These are phyloP conservation scores for Thraustochytrium sp. DNA, from an alignment of 352 stramenopile genomes.

Conservation along the genomic window DNA sequence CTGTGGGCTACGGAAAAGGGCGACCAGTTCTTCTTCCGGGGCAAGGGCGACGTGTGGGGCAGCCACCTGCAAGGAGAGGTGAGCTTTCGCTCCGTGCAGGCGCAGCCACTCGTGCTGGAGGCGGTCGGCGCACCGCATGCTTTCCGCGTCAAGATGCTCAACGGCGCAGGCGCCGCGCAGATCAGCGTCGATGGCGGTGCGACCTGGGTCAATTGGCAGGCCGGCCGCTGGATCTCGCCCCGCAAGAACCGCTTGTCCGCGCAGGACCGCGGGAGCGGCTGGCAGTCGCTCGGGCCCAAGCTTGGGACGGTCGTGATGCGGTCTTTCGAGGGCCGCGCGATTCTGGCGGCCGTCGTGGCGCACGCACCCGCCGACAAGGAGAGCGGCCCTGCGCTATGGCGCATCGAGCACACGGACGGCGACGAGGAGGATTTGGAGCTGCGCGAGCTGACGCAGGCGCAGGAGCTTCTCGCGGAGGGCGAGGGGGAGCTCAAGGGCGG, in stretches of 20 bases:
- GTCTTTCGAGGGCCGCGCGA: not conserved
- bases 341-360: not conserved
- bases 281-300: not conserved
- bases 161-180: not conserved
- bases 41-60: constrained; percentile 50
- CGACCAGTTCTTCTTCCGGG: not conserved
- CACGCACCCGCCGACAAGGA: not conserved
- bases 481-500: not conserved
- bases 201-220: not conserved
- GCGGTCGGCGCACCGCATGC: not conserved
- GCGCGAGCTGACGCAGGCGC: not conserved
- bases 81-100: not conserved
- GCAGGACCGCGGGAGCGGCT: not conserved
- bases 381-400: not conserved
- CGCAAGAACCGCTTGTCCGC: not conserved
- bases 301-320: not conserved
- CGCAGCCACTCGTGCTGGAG: not conserved
- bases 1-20: not conserved
- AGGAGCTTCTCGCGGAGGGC: not conserved
- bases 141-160: not conserved
- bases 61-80: not conserved
- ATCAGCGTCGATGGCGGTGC: not conserved
- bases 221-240: not conserved
- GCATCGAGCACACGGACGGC: constrained; percentile 26
- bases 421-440: constrained; percentile 18